Conservation (phyloP, 169 alveolate genomes). For the Plasmodium knowlesi region DNA sequence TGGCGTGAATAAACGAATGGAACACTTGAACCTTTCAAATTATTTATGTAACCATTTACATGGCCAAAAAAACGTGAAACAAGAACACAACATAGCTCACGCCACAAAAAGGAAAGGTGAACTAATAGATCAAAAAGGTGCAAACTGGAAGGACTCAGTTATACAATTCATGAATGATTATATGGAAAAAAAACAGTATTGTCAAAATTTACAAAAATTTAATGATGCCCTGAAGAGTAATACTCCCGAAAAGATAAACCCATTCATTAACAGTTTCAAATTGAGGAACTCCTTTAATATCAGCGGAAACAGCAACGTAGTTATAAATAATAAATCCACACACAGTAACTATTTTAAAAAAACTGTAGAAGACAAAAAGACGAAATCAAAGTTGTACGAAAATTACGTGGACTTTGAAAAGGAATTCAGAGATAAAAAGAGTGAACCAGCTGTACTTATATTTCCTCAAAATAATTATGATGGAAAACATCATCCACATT, state of each 20-base stretch:
- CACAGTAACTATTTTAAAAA: slow-evolving; percentile 9
- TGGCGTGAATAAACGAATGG: slow-evolving; percentile 11
- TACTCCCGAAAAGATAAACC: background rate
- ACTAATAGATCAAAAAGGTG: background rate
- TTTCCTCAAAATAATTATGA: background rate
- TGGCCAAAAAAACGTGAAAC: background rate
- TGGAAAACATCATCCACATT: background rate
- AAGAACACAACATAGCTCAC: background rate
- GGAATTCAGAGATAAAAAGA: slow-evolving; percentile 18
- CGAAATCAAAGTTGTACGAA: slow-evolving; percentile 55
- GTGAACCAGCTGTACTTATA: background rate
- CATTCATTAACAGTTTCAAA: background rate
- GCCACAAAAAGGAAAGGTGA: background rate
- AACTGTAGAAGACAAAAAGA: background rate
- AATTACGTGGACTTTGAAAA: slow-evolving; percentile 29
- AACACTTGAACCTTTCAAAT: slow-evolving; percentile 6
- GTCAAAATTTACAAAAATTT: background rate
- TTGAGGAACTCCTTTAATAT: slow-evolving; percentile 23
- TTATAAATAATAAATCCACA: slow-evolving; percentile 3
- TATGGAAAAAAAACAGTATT: slow-evolving; percentile 20
- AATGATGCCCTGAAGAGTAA: slow-evolving; percentile 4
- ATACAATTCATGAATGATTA: background rate
- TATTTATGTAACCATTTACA: slow-evolving; percentile 4
- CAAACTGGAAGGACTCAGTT: background rate
- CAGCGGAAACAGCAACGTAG: background rate